These are phyloP conservation scores for Diaporthe eres DNA, from an alignment of 2,329 filamentous ascomycete species.

Conservation along the genomic window DNA sequence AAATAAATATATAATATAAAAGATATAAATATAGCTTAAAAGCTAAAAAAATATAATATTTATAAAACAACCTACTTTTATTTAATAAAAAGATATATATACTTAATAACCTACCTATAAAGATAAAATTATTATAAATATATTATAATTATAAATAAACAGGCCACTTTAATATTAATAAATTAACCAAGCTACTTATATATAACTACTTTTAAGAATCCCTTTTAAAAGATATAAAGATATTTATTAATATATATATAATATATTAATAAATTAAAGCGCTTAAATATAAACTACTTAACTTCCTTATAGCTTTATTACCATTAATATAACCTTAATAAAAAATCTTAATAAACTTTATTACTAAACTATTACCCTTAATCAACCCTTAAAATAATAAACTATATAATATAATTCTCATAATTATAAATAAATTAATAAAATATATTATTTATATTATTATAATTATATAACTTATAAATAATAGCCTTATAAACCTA, in stretches of 20 bases:
- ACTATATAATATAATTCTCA: background rate
- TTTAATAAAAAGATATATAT: background rate
- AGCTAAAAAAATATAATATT: background rate
- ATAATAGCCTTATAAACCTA: no score
- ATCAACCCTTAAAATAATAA: background rate
- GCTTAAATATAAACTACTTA: background rate
- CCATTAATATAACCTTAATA: background rate
- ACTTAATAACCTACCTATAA: background rate
- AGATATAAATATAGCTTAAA: background rate
- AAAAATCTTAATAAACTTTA: no score
- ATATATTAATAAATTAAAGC: conserved; percentile 5
- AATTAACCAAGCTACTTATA: no score
- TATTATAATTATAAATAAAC: background rate
- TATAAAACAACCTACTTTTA: background rate
- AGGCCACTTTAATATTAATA: no score
- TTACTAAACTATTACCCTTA: background rate
- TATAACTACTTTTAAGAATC: no score
- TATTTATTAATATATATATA: conserved; percentile 18
- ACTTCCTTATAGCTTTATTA: background rate
- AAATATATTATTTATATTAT: background rate
- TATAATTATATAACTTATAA: conserved; percentile 9
- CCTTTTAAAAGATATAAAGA: no score
- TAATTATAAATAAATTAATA: conserved; percentile 13
- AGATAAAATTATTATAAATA: background rate
- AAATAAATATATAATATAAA: background rate